Conservation (phyloP, 345 rosid genomes). For the Heritiera littoralis region DNA sequence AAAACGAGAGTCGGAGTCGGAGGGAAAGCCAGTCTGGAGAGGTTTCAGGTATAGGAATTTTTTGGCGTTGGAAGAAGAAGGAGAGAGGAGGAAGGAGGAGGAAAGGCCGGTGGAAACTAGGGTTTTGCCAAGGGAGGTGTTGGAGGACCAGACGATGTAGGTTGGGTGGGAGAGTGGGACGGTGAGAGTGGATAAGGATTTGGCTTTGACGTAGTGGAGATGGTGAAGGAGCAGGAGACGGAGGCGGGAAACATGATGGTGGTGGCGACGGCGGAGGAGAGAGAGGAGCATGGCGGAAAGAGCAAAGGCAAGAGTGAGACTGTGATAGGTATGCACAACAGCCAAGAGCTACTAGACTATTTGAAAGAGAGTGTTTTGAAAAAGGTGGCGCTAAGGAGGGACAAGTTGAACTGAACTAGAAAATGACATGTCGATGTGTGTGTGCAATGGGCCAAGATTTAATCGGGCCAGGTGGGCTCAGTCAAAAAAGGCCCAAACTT, state of each 20-base stretch:
- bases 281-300: constrained; percentile 15
- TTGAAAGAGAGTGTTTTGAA: no score
- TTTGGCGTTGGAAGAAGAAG: constrained; percentile 19
- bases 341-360: no score
- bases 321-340: no score
- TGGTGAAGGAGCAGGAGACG: constrained; percentile 12
- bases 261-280: constrained; percentile 27
- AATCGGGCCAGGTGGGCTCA: no score
- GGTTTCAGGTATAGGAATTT: constrained; percentile 83
- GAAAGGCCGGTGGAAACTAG: constrained; percentile 92
- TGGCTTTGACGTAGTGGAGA: constrained; percentile 1
- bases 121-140: constrained; percentile 94
- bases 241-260: constrained; percentile 14
- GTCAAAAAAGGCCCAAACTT: no score
- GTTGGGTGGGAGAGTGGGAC: constrained; percentile 72
- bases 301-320: neutral
- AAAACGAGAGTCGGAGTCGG: constrained; percentile 85
- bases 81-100: constrained; percentile 71
- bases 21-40: constrained; percentile 87
- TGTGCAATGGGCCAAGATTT: no score
- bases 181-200: constrained; percentile 12
- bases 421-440: no score
- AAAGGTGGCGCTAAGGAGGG: no score
- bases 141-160: constrained; percentile 76
- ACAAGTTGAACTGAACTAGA: no score